A percentile compares a stretch with the other conserved stretches of the same genome.
Conservation (phyloP, 805 yeast genomes). For the Zygosaccharomyces pseudorouxii region DNA sequence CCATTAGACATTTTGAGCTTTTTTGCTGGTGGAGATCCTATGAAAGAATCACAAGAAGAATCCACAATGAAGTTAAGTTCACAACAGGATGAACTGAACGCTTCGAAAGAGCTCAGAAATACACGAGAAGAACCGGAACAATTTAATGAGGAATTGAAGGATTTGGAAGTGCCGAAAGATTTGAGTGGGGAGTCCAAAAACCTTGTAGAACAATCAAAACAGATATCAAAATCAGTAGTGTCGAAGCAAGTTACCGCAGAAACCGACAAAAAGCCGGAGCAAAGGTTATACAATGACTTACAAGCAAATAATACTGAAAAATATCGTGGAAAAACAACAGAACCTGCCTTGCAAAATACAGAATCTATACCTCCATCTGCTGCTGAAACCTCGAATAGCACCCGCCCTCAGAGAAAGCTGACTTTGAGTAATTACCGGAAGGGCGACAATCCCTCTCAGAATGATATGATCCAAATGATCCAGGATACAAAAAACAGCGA, state of each 20-base stretch:
- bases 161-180: background rate
- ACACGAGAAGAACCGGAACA: background rate
- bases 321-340: background rate
- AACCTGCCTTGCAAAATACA: background rate
- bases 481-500: conserved; percentile 32
- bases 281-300: no score
- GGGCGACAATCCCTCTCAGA: background rate
- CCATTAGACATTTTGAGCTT: conserved; percentile 37
- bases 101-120: background rate
- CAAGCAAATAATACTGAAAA: no score
- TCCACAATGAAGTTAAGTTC: background rate
- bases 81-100: background rate
- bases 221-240: no score
- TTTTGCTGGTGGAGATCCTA: conserved; percentile 38
- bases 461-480: conserved; percentile 31
- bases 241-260: no score
- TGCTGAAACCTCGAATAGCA: background rate
- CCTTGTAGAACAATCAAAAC: no score
- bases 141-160: background rate
- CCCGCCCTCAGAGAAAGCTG: background rate
- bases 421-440: conserved; percentile 5
- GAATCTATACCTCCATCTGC: background rate
- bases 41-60: background rate
- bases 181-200: background rate
- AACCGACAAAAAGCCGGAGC: no score